Evolutionary conservation across 441 rosid genomes (phyloP).

Genomic region (Lagerstroemia fauriei): DNA sequence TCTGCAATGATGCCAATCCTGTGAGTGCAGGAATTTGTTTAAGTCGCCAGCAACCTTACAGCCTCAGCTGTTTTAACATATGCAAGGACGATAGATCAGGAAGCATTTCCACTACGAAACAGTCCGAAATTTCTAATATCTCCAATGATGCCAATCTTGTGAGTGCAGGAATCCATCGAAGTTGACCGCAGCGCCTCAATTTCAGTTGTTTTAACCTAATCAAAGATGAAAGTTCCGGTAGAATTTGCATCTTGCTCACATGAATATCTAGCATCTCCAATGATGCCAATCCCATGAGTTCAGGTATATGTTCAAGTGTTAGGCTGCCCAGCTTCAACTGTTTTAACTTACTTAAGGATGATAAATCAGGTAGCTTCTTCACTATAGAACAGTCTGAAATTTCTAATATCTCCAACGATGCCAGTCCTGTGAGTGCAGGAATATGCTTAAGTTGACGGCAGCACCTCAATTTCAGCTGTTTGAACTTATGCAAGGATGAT

Average conservation of each 20-base stretch:
- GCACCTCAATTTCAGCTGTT: not conserved
- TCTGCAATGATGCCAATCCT: not conserved
- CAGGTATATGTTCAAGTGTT: not conserved
- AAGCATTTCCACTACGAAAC: not conserved
- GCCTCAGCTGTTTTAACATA: not conserved
- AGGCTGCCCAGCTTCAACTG: not conserved
- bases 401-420: not conserved
- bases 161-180: not conserved
- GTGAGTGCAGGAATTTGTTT: not conserved
- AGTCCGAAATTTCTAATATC: not conserved
- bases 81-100: not conserved
- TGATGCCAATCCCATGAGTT: not conserved
- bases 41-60: not conserved
- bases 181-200: not conserved
- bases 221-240: not conserved
- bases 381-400: not conserved
- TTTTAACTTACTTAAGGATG: not conserved
- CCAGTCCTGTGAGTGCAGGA: not conserved
- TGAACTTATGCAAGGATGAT: not conserved
- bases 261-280: not conserved
- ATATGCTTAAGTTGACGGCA: not conserved
- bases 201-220: not conserved
- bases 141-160: not conserved
- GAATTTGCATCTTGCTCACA: not conserved
- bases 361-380: not conserved